phyloP scores from a whole-genome alignment of 2,329 filamentous ascomycete species.

The Pestalotiopsis sp. region DNA sequence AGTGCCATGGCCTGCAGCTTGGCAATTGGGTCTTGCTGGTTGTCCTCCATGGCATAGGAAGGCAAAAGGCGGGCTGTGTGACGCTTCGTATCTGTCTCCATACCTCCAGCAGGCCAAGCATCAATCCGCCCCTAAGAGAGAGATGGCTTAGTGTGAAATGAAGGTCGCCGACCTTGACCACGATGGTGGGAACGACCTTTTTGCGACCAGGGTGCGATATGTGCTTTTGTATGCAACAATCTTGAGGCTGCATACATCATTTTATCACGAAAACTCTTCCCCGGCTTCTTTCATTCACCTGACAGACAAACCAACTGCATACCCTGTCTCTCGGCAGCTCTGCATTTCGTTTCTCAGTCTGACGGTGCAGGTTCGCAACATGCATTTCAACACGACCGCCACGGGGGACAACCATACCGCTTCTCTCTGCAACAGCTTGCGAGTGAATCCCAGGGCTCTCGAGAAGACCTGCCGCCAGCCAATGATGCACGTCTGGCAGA shows the following conservation, averaged over 20 bases:
- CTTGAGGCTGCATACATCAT: conserved; percentile 7
- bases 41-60: not conserved
- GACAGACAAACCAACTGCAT: not conserved
- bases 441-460: not conserved
- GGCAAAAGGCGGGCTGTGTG: not conserved
- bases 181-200: conserved; percentile 3
- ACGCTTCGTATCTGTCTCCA: not conserved
- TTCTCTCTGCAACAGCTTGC: not conserved
- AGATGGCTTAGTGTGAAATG: not conserved
- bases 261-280: conserved; percentile 9
- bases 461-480: not conserved
- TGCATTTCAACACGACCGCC: not conserved
- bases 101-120: not conserved
- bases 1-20: not conserved
- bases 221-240: conserved; percentile 5
- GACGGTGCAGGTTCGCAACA: not conserved
- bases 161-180: conserved; percentile 8
- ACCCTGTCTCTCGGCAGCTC: not conserved
- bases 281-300: not conserved
- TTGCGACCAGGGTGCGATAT: not conserved
- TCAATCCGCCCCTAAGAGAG: not conserved
- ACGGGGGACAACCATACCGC: not conserved
- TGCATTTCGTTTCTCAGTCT: not conserved
- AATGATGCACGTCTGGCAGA: not conserved
- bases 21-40: not conserved